Evolutionary conservation across 805 yeast species (phyloP).

Genomic region (Isabelozyma gotoi): DNA sequence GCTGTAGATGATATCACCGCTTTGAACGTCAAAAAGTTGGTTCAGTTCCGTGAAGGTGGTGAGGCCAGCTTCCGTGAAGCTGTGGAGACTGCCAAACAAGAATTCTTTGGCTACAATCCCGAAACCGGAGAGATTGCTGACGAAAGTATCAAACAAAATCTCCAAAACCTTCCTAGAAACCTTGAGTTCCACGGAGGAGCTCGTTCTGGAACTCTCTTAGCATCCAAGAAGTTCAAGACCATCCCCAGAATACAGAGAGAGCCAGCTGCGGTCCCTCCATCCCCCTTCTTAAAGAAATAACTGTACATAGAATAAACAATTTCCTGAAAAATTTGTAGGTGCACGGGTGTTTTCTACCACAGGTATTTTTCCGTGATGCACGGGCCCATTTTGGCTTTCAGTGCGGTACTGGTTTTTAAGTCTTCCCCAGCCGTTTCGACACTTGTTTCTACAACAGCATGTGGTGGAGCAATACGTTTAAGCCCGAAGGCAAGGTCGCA

Average conservation of each 20-base stretch:
- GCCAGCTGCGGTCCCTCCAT: conserved; percentile 22
- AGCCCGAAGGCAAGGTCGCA: conserved; percentile 52
- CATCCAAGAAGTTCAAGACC: conserved; percentile 34
- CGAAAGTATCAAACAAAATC: conserved; percentile 21
- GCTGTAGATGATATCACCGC: conserved; percentile 51
- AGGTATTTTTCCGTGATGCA: conserved; percentile 2
- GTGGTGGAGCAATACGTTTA: conserved; percentile 11
- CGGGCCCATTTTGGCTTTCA: conserved; percentile 23
- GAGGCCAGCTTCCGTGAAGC: conserved; percentile 53
- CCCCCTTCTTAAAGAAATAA: conserved; percentile 24
- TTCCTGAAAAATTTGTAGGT: neutral
- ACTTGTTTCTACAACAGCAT: no score
- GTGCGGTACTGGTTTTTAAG: no score
- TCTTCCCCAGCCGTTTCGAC: no score
- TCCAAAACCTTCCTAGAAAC: conserved; percentile 32
- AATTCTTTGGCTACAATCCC: conserved; percentile 35
- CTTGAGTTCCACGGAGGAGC: conserved; percentile 25
- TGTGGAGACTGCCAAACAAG: conserved; percentile 50
- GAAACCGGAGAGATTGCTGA: conserved; percentile 25
- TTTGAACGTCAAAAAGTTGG: conserved; percentile 54
- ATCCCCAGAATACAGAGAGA: conserved; percentile 22
- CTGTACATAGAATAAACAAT: neutral
- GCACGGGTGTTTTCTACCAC: neutral
- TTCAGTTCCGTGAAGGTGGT: conserved; percentile 49
- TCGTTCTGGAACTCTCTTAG: conserved; percentile 19